Conservation (phyloP, 371 early-diverging fungal genomes). For the Mucor racemosus region DNA sequence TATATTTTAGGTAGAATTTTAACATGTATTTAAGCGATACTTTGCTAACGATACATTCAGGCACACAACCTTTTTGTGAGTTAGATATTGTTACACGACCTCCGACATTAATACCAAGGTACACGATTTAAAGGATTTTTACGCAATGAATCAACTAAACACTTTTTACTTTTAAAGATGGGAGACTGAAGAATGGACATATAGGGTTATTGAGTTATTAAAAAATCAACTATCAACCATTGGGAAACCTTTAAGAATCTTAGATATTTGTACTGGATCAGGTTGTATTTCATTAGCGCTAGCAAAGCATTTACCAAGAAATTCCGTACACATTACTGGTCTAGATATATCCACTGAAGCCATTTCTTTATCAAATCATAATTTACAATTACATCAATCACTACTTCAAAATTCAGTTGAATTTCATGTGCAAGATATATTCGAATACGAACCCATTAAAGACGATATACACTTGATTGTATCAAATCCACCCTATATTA, state of each 20-base stretch:
- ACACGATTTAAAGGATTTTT: neutral
- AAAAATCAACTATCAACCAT: slow-evolving; percentile 30
- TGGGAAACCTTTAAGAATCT: slow-evolving; percentile 56
- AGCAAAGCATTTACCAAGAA: slow-evolving; percentile 60
- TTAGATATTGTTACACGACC: slow-evolving; percentile 73
- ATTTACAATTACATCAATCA: slow-evolving; percentile 25
- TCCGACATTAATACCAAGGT: slow-evolving; percentile 87
- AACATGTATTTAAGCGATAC: neutral
- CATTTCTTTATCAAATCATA: slow-evolving; percentile 55
- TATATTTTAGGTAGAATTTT: slow-evolving; percentile 72
- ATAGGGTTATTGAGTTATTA: slow-evolving; percentile 46
- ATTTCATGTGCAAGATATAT: slow-evolving; percentile 58
- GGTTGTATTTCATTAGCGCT: slow-evolving; percentile 88
- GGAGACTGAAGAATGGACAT: slow-evolving; percentile 95
- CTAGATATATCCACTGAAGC: slow-evolving; percentile 54
- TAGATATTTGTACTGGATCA: slow-evolving; percentile 88
- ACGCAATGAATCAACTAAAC: neutral
- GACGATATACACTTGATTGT: slow-evolving; percentile 66
- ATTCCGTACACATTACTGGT: slow-evolving; percentile 37
- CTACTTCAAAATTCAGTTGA: slow-evolving; percentile 25
- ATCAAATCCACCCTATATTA: slow-evolving; percentile 94
- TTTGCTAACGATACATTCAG: slow-evolving; percentile 21
- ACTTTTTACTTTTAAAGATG: slow-evolving; percentile 50
- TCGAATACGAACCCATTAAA: slow-evolving; percentile 21
- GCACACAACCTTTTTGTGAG: slow-evolving; percentile 83